Evolutionary conservation across 441 rosid species (phyloP), one percentile per base, ranked within the genome.

Genomic region (Bocquillonia castaneifolia): DNA sequence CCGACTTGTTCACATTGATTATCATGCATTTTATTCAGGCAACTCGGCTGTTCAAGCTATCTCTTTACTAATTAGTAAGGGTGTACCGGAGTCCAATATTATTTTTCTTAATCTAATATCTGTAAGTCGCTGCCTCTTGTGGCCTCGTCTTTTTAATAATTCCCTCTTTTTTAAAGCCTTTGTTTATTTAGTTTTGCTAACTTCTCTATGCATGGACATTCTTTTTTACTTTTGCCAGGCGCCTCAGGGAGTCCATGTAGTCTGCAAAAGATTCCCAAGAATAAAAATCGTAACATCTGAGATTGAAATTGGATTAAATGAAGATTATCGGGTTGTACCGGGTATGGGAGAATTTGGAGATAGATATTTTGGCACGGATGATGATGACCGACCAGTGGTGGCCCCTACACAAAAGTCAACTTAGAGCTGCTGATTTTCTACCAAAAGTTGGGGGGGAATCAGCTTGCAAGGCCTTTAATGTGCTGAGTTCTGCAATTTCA

Each of bases 321-420:
- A 86, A 75, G 97, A 87, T 78, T 94, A 80, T 79, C 90, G 99
- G 18, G 97, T 94, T 23, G 69, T 94, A 57, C 99, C 98, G 5
- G 99, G 99, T 40, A 90, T 92, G 97, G 99, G 97, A 5, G 97
- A 94, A 79, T 91, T 94, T 71, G 99, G 97, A 73, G 97, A 94
- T 83, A 80, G 96, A 78, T 91, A 94, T 73, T 94, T 94, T 63
- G 97, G 99, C 42, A 88, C 98, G 10, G 98, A 92, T 42, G 96
- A 93, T 10, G 97, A 92, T 17, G 90, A 89, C 60, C 77, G 73
- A 65, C 84, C 44, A 50, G 77, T 72, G 74, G 67, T 57, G 65
- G 56, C 66, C 75, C 42, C 70, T 10, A 10, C 48, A 59, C 45
- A 59, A 59, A 59, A 62, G 66, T 64, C 68, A 44, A 57, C 39